Base-by-base conservation (phyloP, 2,329 filamentous ascomycete species). In the Emericellopsis cladophorae region DNA sequence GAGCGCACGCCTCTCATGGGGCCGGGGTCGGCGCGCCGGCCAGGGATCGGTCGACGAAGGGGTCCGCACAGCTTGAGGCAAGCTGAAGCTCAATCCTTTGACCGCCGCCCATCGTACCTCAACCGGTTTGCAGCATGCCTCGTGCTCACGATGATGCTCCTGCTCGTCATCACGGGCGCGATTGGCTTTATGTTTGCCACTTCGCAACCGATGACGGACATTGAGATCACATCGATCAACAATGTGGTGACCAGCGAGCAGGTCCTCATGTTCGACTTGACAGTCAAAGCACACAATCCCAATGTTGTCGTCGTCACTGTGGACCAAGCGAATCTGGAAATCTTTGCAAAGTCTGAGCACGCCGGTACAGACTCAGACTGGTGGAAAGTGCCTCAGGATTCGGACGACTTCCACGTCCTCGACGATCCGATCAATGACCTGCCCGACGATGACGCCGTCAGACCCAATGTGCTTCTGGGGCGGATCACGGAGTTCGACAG, bases 241-340 rank as follows among this genome's bases (percentile, higher is more conserved):
- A 93, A 95, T 49, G 87, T 98, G 21, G 74, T 96, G 38, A 89
- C 89, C 3, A 95, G 86, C 51, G 86, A 95, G 58, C 86, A 95
- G 58, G 89, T 96, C 57, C 73, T 98, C 34, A 95, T 98, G 77
- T 75, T 96, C 52, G 90, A 98, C 58, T 65, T 98, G 38, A 78
- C 85, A 16, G 86, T 98, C 44, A 78, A 78, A 49, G 92, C 90
- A 1, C 72, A 90, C 51, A 98, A 98, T 56, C 89, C 90, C 1
- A 98, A 96, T 51, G 79, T 95, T 33, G 83, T 96, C 32, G 79
- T 87, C 2, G 83, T 98, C 34, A 83, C 83, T 3, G 78, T 98
- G 31, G 80, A 84, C 47, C 80, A 89, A 37, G 82, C 93, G 54
- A 88, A 96, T 56, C 71, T 96, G 43, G 88, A 93, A 53, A 75